Percentiles rank a stretch among this genome's conserved stretches.
Conservation (phyloP, 805 yeast genomes). For the Yamadazyma tumulicola region DNA sequence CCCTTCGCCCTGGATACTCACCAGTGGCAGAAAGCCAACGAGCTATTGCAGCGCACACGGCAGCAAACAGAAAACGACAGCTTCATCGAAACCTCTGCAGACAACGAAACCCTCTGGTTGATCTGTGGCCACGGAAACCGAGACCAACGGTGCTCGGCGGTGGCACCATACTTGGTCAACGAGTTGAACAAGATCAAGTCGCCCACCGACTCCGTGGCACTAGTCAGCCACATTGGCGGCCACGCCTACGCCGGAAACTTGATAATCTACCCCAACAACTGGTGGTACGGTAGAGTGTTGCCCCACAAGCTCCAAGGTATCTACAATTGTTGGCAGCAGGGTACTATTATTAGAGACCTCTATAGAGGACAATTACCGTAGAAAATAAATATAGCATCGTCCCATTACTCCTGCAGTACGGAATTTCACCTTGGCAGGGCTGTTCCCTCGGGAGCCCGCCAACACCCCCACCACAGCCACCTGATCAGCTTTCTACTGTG, state of each 20-base stretch:
- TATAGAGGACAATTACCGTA: too few species aligned
- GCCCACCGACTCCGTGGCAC: constrained; percentile 38
- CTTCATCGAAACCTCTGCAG: constrained; percentile 7
- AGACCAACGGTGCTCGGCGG: constrained; percentile 62
- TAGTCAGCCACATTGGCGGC: constrained; percentile 79
- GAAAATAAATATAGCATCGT: too few species aligned
- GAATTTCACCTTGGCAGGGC: too few species aligned
- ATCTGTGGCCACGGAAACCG: constrained; percentile 66
- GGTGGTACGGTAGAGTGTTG: constrained; percentile 78
- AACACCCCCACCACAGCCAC: too few species aligned
- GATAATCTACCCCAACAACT: constrained; percentile 45
- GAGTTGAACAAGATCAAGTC: constrained; percentile 48
- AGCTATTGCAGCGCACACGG: neutral
- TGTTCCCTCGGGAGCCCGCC: too few species aligned
- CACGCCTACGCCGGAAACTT: constrained; percentile 86
- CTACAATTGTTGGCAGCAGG: constrained; percentile 50
- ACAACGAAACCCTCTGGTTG: constrained; percentile 38
- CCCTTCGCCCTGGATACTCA: constrained; percentile 18
- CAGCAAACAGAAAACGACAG: neutral
- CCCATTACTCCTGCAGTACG: too few species aligned
- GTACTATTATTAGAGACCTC: constrained; percentile 51
- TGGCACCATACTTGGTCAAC: constrained; percentile 42
- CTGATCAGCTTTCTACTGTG: too few species aligned
- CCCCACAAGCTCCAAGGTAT: constrained; percentile 68
- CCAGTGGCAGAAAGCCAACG: neutral